A percentile compares a stretch with the other conserved stretches of the same genome.
Conservation (phyloP, 2,329 filamentous ascomycete genomes). For the Fusarium sulawesiense region DNA sequence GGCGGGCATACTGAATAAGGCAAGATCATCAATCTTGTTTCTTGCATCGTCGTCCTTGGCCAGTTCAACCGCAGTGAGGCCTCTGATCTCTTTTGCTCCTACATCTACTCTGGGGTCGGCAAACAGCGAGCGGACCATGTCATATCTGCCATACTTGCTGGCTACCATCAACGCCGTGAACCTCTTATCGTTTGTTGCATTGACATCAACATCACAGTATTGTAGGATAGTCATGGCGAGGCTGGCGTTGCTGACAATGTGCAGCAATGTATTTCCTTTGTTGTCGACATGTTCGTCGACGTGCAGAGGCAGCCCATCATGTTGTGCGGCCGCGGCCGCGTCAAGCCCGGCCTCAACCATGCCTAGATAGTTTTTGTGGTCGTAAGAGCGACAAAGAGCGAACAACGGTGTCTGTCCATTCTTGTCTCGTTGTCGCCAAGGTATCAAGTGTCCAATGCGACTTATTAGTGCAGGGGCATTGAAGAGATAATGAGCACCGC, state of each 20-base stretch:
- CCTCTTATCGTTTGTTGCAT: constrained; percentile 92
- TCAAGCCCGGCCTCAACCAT: constrained; percentile 89
- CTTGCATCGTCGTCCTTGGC: constrained; percentile 98
- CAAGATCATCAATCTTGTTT: constrained; percentile 94
- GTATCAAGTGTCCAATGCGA: constrained; percentile 79
- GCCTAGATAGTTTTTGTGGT: constrained; percentile 83
- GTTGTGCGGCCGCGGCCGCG: constrained; percentile 78
- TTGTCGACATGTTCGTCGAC: constrained; percentile 91
- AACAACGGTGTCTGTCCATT: constrained; percentile 99
- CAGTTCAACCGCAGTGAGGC: constrained; percentile 92
- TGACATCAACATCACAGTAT: constrained; percentile 93
- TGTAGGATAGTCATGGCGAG: constrained; percentile 81
- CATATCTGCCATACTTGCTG: constrained; percentile 95
- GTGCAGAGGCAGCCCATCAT: constrained; percentile 82
- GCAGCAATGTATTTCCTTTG: constrained; percentile 95
- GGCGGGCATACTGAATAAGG: constrained; percentile 80
- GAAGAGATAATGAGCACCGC: constrained; percentile 95
- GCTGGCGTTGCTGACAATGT: constrained; percentile 89
- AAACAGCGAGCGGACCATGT: constrained; percentile 90
- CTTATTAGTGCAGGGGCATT: constrained; percentile 85
- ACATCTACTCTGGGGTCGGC: constrained; percentile 88
- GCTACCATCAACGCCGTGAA: constrained; percentile 98
- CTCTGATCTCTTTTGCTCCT: constrained; percentile 83
- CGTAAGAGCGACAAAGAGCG: constrained; percentile 93
- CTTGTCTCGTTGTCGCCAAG: constrained; percentile 92